Base-by-base conservation (phyloP, 345 rosid species). In the Camelina laxa region DNA sequence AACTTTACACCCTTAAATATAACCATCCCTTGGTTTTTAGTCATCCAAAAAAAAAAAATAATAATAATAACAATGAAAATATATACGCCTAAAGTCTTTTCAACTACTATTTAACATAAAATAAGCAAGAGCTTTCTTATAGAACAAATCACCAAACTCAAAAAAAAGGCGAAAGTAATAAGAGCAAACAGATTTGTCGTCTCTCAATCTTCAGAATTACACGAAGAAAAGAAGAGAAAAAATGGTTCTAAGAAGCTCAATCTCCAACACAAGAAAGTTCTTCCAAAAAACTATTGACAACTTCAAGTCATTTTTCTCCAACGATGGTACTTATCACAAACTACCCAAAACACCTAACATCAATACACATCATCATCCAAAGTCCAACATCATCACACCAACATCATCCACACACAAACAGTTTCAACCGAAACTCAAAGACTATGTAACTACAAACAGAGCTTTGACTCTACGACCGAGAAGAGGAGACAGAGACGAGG, bases 171-270 rank as follows among this genome's bases (percentile, higher is more conserved):
- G 35, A 0, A 75, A 53, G 13, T 22, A 54, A 41, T 33, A 76
- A 70, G 19, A 38, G n/a, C 57, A 64, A 31, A 24, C 35, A 70
- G 60, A 65, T 47, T 55, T 62, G 50, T 5, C 19, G 50, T 5
- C 19, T 75, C 74, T 60, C 30, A 54, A 17, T 58, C 35, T 68
- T 31, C 47, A 60, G 36, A 64, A 44, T 22, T 30, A 35, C 42
- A 50, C 2, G 15, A 50, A 35, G 56, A 44, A 41, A 22, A 38
- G 16, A 62, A 53, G 42, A 61, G 14, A 27, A 48, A 49, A 49
- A 0, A 87, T 92, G 97, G 44, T 82, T 79, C 73, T 92, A 13
- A 80, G 84, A 81, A 90, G 73, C 64, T 74, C 96, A 72, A 69
- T 88, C 71, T 81, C 85, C 61, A 78, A 51, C 78, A 87, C 92